Percentiles rank a stretch among this genome's conserved stretches.
Evolutionary conservation across 768 basidiomycete species (phyloP).

Genomic region (Lactifluus pinguis): DNA sequence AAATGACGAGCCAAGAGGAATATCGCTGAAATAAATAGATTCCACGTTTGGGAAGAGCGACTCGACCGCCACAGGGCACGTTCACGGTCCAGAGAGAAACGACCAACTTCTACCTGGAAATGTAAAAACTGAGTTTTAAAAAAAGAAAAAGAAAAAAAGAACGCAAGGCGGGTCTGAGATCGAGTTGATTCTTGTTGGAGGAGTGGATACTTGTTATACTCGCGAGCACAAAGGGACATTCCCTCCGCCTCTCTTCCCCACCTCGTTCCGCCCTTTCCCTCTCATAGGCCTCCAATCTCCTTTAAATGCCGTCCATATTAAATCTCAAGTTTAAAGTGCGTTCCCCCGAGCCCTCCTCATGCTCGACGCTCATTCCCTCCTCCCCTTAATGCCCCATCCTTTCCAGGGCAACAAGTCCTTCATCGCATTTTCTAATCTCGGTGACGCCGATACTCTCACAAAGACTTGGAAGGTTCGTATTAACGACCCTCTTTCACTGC

Average conservation of each 20-base stretch:
- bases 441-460: constrained; percentile 75
- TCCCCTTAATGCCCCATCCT: constrained; percentile 17
- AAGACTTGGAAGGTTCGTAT: constrained; percentile 78
- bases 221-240: not conserved
- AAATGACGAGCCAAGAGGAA: constrained; percentile 8
- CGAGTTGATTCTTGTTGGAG: not conserved
- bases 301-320: constrained; percentile 67
- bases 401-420: constrained; percentile 86
- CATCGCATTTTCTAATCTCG: constrained; percentile 83
- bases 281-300: not conserved
- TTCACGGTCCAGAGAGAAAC: not conserved
- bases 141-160: not conserved
- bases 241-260: not conserved
- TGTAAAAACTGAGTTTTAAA: constrained; percentile 6
- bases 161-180: not conserved
- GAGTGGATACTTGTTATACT: not conserved
- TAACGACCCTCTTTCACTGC: not conserved
- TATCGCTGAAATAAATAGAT: not conserved
- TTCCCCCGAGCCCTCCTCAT: constrained; percentile 13
- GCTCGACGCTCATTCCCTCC: constrained; percentile 17
- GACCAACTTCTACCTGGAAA: not conserved
- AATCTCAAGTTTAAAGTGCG: constrained; percentile 79
- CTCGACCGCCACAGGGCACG: not conserved
- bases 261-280: not conserved
- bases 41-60: not conserved